These are phyloP conservation scores for Aspergillus sclerotialis DNA, from an alignment of 2,329 filamentous ascomycete genomes.

Conservation along the genomic window DNA sequence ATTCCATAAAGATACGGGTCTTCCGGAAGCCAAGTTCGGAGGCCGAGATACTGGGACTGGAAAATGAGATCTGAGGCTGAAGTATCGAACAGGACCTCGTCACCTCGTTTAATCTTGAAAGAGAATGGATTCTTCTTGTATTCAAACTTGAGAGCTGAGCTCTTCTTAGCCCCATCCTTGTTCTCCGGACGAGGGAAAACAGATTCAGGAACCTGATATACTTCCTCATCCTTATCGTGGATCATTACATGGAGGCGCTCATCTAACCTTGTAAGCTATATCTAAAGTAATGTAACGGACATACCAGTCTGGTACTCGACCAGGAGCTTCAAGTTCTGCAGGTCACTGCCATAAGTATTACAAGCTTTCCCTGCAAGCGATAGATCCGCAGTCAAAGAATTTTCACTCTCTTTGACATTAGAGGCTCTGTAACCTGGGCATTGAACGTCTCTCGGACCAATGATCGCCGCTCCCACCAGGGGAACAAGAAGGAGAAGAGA, in stretches of 20 bases:
- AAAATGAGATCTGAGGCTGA: constrained; percentile 62
- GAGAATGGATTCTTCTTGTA: constrained; percentile 56
- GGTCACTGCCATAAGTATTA: constrained; percentile 53
- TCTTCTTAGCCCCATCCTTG: constrained; percentile 39
- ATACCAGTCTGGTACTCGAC: constrained; percentile 57
- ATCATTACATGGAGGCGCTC: constrained; percentile 69
- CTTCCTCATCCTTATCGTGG: constrained; percentile 60
- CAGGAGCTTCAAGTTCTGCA: constrained; percentile 49
- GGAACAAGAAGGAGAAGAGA: constrained; percentile 18
- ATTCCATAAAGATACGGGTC: constrained; percentile 70
- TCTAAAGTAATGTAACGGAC: constrained; percentile 3
- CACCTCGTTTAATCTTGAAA: constrained; percentile 49
- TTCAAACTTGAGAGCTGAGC: constrained; percentile 39
- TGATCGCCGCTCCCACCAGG: constrained; percentile 21
- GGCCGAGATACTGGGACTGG: constrained; percentile 68
- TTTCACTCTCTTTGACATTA: constrained; percentile 24
- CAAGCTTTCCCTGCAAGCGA: constrained; percentile 60
- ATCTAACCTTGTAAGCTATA: constrained; percentile 34
- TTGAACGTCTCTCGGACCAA: constrained; percentile 10
- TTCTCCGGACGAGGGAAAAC: constrained; percentile 56
- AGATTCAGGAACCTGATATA: constrained; percentile 67
- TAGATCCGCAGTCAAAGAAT: constrained; percentile 61
- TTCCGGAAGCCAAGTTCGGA: constrained; percentile 63
- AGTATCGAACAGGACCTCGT: constrained; percentile 58
- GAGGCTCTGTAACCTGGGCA: constrained; percentile 34